Evolutionary conservation across 1,284 basidiomycete species (phyloP), one percentile per base, ranked within the genome.

Genomic region (Porodaedalea pini): DNA sequence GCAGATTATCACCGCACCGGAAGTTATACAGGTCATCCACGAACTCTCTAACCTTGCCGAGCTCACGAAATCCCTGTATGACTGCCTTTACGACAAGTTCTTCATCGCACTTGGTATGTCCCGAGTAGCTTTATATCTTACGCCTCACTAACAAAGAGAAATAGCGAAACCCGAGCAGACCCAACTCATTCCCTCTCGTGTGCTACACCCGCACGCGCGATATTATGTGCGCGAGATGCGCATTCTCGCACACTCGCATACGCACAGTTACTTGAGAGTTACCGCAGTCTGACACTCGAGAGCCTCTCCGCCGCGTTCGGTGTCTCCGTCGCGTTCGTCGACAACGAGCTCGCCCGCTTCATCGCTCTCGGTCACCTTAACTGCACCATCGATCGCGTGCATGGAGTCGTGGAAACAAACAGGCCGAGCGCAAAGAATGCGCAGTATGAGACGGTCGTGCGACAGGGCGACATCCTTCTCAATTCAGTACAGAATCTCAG

Each of bases 141-240:
- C 50, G 19, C 59, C 3, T 52, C 54, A 0, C 52, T 53, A 57
- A 54, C 56, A 36, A 36, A 53, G 58, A 40, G 19, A 4, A 2
- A 25, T 61, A 90, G 92, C 94, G 19, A 88, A 88, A 4, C 86
- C 98, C 47, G 94, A 98, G 72, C 87, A 94, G 74, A 82, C 82
- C 0, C 85, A 92, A 68, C 85, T 98, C 59, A 75, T 95, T 19
- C 88, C 94, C 8, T 96, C 92, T 15, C 88, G 92, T 25, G 75
- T 94, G 45, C 82, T 98, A 44, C 81, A 87, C 4, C 89, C 89
- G 0, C 97, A 99, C 68, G 83, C 93, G 1, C 83, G 92, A 2
- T 98, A 80, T 78, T 98, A 97, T 70, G 83, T 96, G 19, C 87
- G 95, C 51, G 97, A 98, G 72, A 95, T 98, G 91, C 87, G 96